Evolutionary conservation across 1,284 basidiomycete genomes (phyloP).

Genomic region (Kalmanozyma brasiliensis): DNA sequence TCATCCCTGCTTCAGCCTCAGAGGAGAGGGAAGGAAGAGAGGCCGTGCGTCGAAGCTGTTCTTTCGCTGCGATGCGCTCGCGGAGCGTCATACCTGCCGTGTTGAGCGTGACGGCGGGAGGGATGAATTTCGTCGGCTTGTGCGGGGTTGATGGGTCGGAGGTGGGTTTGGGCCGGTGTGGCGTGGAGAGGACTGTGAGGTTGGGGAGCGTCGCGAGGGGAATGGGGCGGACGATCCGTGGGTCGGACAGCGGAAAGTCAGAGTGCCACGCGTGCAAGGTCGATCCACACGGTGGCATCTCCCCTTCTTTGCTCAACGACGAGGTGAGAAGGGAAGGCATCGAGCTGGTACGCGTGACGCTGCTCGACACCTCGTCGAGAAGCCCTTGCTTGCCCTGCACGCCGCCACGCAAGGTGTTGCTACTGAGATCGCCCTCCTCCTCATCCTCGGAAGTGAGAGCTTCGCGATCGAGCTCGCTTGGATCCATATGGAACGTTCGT

Average conservation of each 20-base stretch:
- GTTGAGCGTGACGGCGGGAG: not conserved
- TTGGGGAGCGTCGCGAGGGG: conserved; percentile 34
- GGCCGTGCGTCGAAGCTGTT: conserved; percentile 36
- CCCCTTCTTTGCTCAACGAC: not conserved
- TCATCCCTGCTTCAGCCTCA: conserved; percentile 8
- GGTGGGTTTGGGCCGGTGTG: conserved; percentile 22
- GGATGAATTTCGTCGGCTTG: conserved; percentile 19
- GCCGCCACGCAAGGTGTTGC: not conserved
- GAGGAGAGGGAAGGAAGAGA: conserved; percentile 21
- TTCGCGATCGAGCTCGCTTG: conserved; percentile 24
- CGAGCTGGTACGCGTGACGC: conserved; percentile 19
- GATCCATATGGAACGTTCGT: conserved; percentile 41
- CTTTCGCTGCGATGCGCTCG: conserved; percentile 55
- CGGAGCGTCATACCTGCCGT: conserved; percentile 27
- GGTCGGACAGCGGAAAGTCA: conserved; percentile 37
- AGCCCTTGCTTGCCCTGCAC: conserved; percentile 21
- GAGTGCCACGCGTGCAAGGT: conserved; percentile 34
- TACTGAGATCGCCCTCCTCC: conserved; percentile 4
- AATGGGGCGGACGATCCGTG: conserved; percentile 23
- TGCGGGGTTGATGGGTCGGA: conserved; percentile 10
- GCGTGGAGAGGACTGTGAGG: conserved; percentile 26
- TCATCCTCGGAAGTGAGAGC: conserved; percentile 28
- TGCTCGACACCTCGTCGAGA: conserved; percentile 33
- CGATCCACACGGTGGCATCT: conserved; percentile 20
- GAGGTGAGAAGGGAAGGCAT: conserved; percentile 4